Base-by-base conservation (phyloP, 2,329 filamentous ascomycete species). In the Trichoderma koningii region DNA sequence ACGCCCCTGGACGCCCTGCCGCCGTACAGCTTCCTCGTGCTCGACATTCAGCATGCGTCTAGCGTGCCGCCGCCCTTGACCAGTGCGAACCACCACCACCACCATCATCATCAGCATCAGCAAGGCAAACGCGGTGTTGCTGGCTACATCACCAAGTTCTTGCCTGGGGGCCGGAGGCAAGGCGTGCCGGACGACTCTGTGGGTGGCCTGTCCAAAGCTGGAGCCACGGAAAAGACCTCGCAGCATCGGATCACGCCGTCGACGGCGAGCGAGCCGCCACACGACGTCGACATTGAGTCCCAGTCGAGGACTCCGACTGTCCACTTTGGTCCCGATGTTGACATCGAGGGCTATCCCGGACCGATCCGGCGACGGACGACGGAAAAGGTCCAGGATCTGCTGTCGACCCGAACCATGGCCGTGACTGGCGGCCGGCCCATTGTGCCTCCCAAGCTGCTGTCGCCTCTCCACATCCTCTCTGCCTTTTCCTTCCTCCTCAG, bases 391-490 rank as follows among this genome's bases (percentile, higher is more conserved):
- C 78, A 78, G 61, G 80, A 81, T 66, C 74, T 78, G 42, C 72
- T 82, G n/a, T 73, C 77, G 7, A 78, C 78, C 66, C 77, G 79
- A 12, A 81, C 78, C 38, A 73, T 81, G 63, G 76, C 76, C 7
- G 71, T 71, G 62, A 71, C 67, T 7, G 72, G 73, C 14, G 72
- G 76, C 42, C 77, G 79, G 3, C 81, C 81, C 34, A 80, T 81
- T 21, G 78, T 86, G 6, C 83, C 83, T 1, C 78, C 82, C 1
- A 77, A 75, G 47, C 71, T 78, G 48, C 80, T 78, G 67, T 85
- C 83, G 3, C 83, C 85, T 5, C 74, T 87, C 2, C 83, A 86
- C 67, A 71, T 86, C 15, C 76, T 88, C 10, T 80, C 81, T 2
- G 69, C 84, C 15, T 71, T 83, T 45, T 87, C 85, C 0, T 81